A percentile compares a stretch with the other conserved stretches of the same genome.
Conservation (phyloP, 306 rosid genomes). For the Cucumis sativus region DNA sequence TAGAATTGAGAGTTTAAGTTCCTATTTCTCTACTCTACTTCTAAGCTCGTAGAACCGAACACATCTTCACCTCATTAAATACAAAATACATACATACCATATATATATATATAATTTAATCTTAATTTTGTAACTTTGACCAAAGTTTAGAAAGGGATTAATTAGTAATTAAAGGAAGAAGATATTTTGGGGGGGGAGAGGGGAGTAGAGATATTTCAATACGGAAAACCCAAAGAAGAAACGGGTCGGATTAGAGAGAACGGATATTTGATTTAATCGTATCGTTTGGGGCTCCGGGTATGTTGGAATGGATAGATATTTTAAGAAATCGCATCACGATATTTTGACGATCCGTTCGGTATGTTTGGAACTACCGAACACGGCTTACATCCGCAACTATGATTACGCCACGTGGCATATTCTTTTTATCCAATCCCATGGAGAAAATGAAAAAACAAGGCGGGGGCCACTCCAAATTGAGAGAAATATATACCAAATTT, state of each 20-base stretch:
- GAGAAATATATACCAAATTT: too few relatives aligned
- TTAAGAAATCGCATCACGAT: neutral
- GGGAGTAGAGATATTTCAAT: neutral
- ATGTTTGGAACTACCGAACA: neutral
- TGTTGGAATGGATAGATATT: neutral
- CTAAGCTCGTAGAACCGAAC: too few relatives aligned
- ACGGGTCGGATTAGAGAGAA: neutral
- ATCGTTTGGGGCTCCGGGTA: neutral
- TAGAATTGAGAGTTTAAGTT: too few relatives aligned
- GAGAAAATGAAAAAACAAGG: neutral
- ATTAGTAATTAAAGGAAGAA: neutral
- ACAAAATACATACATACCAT: too few relatives aligned
- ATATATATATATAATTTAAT: too few relatives aligned
- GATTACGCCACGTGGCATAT: neutral
- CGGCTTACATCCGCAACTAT: neutral
- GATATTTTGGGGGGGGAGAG: neutral
- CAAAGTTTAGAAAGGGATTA: too few relatives aligned
- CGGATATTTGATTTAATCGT: neutral
- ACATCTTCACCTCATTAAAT: too few relatives aligned
- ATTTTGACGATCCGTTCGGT: neutral
- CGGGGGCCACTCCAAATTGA: neutral
- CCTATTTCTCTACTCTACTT: too few relatives aligned
- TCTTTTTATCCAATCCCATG: neutral
- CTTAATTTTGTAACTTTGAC: accelerated
- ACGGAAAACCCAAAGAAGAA: neutral